Conservation (phyloP, 2,329 filamentous ascomycete genomes). For the Botrytis galanthina region DNA sequence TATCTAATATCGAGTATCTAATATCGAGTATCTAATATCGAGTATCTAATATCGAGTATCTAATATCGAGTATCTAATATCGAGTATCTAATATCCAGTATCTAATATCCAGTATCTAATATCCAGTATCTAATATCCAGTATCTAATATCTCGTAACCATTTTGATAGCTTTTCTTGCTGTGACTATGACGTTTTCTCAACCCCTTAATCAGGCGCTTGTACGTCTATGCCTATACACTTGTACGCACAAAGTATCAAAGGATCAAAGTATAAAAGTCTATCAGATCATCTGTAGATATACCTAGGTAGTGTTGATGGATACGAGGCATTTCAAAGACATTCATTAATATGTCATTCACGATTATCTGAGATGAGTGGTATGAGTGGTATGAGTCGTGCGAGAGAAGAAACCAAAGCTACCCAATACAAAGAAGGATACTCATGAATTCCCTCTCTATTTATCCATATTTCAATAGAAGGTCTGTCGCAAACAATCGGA, state of each 20-base stretch:
- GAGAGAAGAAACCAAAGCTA: neutral
- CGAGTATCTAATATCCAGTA: too few relatives aligned
- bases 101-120: too few relatives aligned
- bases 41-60: too few relatives aligned
- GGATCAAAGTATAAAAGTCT: neutral
- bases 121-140: too few relatives aligned
- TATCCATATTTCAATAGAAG: neutral
- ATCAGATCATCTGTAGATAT: neutral
- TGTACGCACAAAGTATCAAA: neutral
- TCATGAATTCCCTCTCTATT: neutral
- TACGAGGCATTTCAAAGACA: neutral
- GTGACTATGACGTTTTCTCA: neutral
- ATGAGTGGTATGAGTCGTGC: neutral
- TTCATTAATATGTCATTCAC: neutral
- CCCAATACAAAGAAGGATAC: neutral
- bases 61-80: too few relatives aligned
- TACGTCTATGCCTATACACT: neutral
- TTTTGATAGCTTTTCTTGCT: neutral
- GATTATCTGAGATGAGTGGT: neutral
- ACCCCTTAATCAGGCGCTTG: neutral
- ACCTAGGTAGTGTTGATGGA: neutral
- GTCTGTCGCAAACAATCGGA: conserved; percentile 7
- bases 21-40: too few relatives aligned
- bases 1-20: too few relatives aligned
- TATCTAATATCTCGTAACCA: neutral